phyloP scores from a whole-genome alignment of 148 eudicot species.

The Rhododendron ferrugineum region DNA sequence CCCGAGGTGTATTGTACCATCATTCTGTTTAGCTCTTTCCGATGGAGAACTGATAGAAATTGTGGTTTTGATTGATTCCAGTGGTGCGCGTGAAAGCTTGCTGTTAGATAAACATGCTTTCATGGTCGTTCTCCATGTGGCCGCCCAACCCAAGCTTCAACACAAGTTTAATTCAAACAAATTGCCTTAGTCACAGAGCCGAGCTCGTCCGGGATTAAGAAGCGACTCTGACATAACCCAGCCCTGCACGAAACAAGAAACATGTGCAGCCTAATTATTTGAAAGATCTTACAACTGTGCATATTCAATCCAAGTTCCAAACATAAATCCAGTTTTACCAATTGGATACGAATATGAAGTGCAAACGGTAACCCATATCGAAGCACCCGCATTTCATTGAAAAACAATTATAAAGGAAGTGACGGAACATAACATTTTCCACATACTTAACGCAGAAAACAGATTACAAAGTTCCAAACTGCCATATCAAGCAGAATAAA shows the following conservation, averaged over 20 bases:
- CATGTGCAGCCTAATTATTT: not conserved
- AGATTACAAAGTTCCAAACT: not conserved
- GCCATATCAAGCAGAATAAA: not conserved
- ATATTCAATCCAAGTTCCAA: not conserved
- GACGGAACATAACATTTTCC: not conserved
- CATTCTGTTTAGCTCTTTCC: not conserved
- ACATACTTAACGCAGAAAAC: not conserved
- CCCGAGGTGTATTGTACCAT: too few relatives aligned
- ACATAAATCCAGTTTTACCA: not conserved
- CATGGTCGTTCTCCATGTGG: not conserved
- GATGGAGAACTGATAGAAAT: not conserved
- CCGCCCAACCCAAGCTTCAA: not conserved
- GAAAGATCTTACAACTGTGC: not conserved
- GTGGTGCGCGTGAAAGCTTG: not conserved
- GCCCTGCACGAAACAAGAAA: conserved; percentile 47
- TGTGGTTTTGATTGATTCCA: not conserved
- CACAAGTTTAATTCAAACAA: not conserved
- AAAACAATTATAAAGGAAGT: not conserved
- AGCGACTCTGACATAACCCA: conserved; percentile 98
- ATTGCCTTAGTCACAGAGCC: conserved; percentile 39
- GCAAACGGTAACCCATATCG: not conserved
- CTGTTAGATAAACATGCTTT: not conserved
- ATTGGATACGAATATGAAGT: not conserved
- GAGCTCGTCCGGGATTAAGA: conserved; percentile 95
- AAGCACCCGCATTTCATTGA: not conserved